Evolutionary conservation across 2,329 filamentous ascomycete genomes (phyloP).

Genomic region (Stachybotrys elegans): DNA sequence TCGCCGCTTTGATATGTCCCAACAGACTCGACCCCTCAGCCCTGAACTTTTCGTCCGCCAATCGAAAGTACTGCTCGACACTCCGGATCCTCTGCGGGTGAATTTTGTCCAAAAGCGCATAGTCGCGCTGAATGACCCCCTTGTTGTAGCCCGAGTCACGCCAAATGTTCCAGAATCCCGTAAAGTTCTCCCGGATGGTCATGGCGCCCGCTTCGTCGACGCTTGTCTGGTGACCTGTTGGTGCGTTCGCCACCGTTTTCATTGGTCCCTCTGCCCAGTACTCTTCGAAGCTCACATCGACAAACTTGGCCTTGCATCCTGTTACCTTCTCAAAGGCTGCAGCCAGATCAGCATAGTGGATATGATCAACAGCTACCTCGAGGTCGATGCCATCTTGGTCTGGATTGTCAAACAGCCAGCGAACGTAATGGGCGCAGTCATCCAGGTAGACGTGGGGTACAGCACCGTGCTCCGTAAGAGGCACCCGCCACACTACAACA

Average conservation of each 20-base stretch:
- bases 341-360: constrained; percentile 33
- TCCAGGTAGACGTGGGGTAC: constrained; percentile 38
- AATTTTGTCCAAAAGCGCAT: constrained; percentile 45
- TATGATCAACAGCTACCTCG: constrained; percentile 35
- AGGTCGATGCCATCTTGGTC: constrained; percentile 40
- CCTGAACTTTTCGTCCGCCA: constrained; percentile 26
- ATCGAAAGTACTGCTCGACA: constrained; percentile 43
- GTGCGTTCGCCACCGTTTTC: constrained; percentile 10
- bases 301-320: constrained; percentile 32
- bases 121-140: constrained; percentile 39
- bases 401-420: constrained; percentile 43
- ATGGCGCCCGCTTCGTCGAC: constrained; percentile 23
- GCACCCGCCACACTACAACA: constrained; percentile 34
- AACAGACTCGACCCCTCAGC: not conserved
- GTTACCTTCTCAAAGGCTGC: constrained; percentile 37
- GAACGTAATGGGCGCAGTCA: constrained; percentile 40
- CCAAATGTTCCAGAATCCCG: constrained; percentile 45
- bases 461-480: constrained; percentile 30
- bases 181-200: constrained; percentile 42
- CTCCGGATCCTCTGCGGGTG: constrained; percentile 41
- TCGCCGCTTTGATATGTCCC: not conserved
- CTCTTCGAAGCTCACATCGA: constrained; percentile 27
- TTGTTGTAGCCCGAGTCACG: constrained; percentile 32
- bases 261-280: constrained; percentile 22
- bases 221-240: constrained; percentile 32